phyloP scores from a whole-genome alignment of 192 early-diverging fungal genomes.

The Funneliformis geosporum region DNA sequence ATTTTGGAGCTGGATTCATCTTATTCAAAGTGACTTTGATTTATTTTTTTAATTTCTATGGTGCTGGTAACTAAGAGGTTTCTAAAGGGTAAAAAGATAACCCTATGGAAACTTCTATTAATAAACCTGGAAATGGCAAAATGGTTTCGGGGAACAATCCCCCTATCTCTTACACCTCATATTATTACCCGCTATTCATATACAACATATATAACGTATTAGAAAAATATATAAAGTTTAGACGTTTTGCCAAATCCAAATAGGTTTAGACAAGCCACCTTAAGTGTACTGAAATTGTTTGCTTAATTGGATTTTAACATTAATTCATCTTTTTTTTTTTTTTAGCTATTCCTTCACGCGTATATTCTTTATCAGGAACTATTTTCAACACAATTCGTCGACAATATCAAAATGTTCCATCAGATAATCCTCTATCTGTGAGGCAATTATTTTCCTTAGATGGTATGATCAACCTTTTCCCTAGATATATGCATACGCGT shows the following conservation, averaged over 20 bases:
- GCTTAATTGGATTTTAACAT: not conserved
- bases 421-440: conserved; percentile 16
- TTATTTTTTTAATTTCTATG: not conserved
- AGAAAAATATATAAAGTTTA: no score
- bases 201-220: no score
- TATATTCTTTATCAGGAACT: conserved; percentile 3
- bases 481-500: conserved; percentile 37
- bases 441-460: not conserved
- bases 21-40: conserved; percentile 40
- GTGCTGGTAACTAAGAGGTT: not conserved
- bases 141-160: no score
- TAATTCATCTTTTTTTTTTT: conserved; percentile 25
- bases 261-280: no score
- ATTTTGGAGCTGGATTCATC: conserved; percentile 44
- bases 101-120: not conserved
- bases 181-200: no score
- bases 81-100: not conserved
- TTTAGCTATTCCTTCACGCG: conserved; percentile 18
- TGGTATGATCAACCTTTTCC: conserved; percentile 38
- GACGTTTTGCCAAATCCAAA: no score
- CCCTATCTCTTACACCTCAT: no score
- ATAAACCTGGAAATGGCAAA: no score
- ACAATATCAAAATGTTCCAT: conserved; percentile 14
- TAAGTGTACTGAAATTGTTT: not conserved
- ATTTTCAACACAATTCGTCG: not conserved